Conservation (phyloP, 352 stramenopile genomes). For the Pythium scleroteichum region DNA sequence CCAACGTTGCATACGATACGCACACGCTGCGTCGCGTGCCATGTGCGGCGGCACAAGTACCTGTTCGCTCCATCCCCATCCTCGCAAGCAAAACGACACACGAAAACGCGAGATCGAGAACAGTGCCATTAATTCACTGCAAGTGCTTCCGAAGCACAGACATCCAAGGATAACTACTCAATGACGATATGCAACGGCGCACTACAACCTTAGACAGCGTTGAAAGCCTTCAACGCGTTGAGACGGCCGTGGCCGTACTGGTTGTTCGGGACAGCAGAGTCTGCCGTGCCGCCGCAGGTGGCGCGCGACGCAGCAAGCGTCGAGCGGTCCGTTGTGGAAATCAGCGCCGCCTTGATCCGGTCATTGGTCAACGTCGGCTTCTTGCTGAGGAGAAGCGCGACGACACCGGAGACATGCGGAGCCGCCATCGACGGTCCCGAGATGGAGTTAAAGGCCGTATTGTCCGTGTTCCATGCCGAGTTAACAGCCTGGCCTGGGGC, state of each 20-base stretch:
- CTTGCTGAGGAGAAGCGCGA: conserved; percentile 35
- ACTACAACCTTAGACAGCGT: background rate
- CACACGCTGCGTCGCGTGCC: no score
- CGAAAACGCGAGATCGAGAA: no score
- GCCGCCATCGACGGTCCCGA: conserved; percentile 41
- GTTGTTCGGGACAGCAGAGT: conserved; percentile 36
- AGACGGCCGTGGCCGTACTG: conserved; percentile 37
- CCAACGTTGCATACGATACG: no score
- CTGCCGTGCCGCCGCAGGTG: conserved; percentile 27
- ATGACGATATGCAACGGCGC: no score
- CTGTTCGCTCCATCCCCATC: no score
- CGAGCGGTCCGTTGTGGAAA: conserved; percentile 14
- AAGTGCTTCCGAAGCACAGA: no score
- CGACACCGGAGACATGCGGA: conserved; percentile 35
- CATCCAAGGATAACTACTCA: no score
- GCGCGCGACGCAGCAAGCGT: conserved; percentile 18
- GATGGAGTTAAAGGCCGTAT: conserved; percentile 27
- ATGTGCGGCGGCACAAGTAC: no score
- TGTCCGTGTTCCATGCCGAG: conserved; percentile 24
- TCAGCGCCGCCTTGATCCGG: conserved; percentile 16
- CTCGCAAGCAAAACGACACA: no score
- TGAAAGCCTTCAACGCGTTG: conserved; percentile 25
- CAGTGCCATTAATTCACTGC: no score
- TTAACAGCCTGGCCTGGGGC: conserved; percentile 26
- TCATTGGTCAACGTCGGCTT: conserved; percentile 26